Conservation (phyloP, 1,139 yeast species). For the Geotrichum citri-aurantii region DNA sequence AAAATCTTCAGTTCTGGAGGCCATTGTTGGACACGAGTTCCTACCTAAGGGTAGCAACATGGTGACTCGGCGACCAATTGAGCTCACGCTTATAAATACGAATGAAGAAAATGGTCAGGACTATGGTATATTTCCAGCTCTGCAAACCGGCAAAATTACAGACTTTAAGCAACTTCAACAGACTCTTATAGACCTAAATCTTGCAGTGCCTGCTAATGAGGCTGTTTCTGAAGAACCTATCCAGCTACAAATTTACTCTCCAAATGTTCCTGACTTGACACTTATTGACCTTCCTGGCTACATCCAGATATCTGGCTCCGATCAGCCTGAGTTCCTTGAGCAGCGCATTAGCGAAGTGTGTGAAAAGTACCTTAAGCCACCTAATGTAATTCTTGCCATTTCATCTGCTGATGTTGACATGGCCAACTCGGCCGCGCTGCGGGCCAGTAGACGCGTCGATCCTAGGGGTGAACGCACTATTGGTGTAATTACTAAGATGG, state of each 20-base stretch:
- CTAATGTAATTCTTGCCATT: conserved; percentile 89
- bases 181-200: conserved; percentile 73
- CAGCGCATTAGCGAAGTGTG: conserved; percentile 72
- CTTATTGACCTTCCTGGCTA: conserved; percentile 95
- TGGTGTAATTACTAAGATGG: conserved; percentile 92
- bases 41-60: conserved; percentile 90
- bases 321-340: conserved; percentile 83
- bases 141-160: conserved; percentile 72
- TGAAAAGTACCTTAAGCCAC: conserved; percentile 77
- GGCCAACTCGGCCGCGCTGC: conserved; percentile 88
- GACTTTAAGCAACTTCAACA: conserved; percentile 86
- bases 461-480: conserved; percentile 93
- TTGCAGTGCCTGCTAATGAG: conserved; percentile 82
- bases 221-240: conserved; percentile 90
- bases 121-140: conserved; percentile 90
- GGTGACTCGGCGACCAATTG: conserved; percentile 95
- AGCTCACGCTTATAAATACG: conserved; percentile 81
- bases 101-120: conserved; percentile 70
- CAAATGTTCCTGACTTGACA: conserved; percentile 88
- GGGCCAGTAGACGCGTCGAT: conserved; percentile 86
- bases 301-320: conserved; percentile 93
- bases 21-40: conserved; percentile 91
- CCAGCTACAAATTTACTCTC: conserved; percentile 82
- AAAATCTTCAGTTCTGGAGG: conserved; percentile 86
- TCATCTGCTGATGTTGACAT: conserved; percentile 97